Evolutionary conservation across 768 basidiomycete species (phyloP).

Genomic region (Mycena venus): DNA sequence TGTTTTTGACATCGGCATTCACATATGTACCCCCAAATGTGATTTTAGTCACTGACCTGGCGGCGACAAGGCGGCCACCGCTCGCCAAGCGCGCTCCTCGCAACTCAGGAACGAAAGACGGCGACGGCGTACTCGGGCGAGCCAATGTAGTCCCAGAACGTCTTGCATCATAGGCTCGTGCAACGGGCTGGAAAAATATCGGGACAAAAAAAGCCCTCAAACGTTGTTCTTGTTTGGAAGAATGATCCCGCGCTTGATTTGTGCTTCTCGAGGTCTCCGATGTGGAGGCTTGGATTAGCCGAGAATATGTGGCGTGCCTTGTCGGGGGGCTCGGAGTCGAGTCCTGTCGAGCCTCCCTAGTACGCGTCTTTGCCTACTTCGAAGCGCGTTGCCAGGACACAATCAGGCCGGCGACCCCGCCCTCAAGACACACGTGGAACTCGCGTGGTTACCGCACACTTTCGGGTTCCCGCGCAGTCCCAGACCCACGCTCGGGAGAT

Average conservation of each 20-base stretch:
- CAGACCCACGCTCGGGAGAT: neutral
- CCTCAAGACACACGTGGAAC: conserved; percentile 15
- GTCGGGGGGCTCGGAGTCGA: conserved; percentile 18
- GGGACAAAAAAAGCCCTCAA: neutral
- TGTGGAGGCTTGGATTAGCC: conserved; percentile 12
- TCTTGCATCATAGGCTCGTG: no score
- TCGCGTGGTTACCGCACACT: conserved; percentile 15
- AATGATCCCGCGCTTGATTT: neutral
- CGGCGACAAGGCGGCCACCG: neutral
- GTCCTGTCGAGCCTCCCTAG: no score
- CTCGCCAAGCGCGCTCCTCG: neutral
- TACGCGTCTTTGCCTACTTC: neutral
- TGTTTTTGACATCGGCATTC: neutral
- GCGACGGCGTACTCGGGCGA: neutral
- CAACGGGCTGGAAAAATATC: neutral
- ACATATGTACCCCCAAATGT: conserved; percentile 11
- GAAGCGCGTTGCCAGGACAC: conserved; percentile 21
- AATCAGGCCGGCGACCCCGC: conserved; percentile 33
- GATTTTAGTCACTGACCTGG: neutral
- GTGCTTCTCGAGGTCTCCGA: conserved; percentile 1
- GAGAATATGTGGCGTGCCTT: neutral
- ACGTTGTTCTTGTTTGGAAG: neutral
- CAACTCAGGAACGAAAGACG: neutral
- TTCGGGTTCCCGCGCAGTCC: neutral
- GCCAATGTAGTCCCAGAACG: no score